Evolutionary conservation across 2,329 filamentous ascomycete genomes (phyloP).

Genomic region (Colletotrichum lini): DNA sequence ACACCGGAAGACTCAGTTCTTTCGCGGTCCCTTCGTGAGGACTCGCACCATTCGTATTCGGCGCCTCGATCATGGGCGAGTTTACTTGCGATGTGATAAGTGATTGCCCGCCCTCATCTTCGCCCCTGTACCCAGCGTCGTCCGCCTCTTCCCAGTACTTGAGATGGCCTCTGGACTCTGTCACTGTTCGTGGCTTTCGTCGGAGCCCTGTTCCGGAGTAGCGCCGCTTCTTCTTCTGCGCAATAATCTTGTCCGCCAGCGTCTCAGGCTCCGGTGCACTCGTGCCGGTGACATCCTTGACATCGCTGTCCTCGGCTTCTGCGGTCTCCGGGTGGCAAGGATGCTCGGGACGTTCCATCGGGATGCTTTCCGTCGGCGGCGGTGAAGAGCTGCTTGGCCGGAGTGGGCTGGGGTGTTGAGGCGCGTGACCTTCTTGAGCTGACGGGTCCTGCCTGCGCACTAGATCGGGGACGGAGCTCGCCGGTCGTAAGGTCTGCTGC

Average conservation of each 20-base stretch:
- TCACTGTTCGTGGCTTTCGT: conserved; percentile 80
- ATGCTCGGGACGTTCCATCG: conserved; percentile 29
- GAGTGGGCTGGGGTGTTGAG: conserved; percentile 33
- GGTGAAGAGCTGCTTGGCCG: conserved; percentile 33
- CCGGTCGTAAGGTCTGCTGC: conserved; percentile 60
- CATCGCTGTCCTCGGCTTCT: conserved; percentile 52
- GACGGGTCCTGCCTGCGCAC: conserved; percentile 38
- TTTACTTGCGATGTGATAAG: conserved; percentile 39
- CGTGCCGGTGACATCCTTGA: conserved; percentile 73
- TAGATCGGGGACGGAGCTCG: conserved; percentile 62
- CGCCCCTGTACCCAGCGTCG: conserved; percentile 83
- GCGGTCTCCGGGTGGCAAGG: conserved; percentile 2
- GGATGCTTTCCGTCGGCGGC: conserved; percentile 23
- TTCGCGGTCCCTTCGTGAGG: background rate
- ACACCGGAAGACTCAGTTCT: conserved; percentile 24
- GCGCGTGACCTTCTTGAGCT: conserved; percentile 37
- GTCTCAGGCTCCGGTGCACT: conserved; percentile 76
- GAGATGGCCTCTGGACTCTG: conserved; percentile 80
- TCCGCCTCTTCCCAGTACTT: conserved; percentile 93
- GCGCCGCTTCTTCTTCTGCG: conserved; percentile 72
- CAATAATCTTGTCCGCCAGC: conserved; percentile 58
- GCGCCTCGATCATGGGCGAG: conserved; percentile 37
- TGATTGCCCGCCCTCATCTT: conserved; percentile 63
- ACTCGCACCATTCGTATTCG: conserved; percentile 23
- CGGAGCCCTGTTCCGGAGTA: conserved; percentile 91